These are phyloP conservation scores for cucumber (Cucumis sativus) DNA, from an alignment of 306 rosid species.

Conservation along the genomic window DNA sequence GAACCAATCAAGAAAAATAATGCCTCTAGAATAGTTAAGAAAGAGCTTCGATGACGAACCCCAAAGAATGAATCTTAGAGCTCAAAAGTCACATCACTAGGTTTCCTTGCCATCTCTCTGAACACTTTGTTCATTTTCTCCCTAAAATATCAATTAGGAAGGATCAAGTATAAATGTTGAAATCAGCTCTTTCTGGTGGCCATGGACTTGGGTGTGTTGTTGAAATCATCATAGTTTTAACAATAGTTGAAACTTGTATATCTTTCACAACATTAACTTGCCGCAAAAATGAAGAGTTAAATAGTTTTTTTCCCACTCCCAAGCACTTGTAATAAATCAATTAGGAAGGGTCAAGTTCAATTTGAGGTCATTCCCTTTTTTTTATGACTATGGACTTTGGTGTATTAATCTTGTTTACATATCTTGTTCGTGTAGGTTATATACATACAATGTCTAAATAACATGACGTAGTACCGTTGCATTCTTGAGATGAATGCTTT, in stretches of 20 bases:
- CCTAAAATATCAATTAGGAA: neutral
- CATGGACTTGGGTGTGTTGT: neutral
- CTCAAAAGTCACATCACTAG: too few relatives aligned
- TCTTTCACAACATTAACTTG: neutral
- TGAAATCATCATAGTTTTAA: neutral
- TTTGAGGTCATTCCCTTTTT: neutral
- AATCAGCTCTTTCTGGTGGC: neutral
- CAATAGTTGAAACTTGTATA: neutral
- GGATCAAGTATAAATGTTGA: neutral
- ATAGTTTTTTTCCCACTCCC: neutral
- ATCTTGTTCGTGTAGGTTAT: neutral
- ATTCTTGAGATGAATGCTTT: neutral
- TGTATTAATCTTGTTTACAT: neutral
- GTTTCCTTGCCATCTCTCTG: too few relatives aligned
- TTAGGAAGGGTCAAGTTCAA: neutral
- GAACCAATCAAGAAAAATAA: too few relatives aligned
- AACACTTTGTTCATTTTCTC: too few relatives aligned
- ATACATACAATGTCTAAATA: too few relatives aligned
- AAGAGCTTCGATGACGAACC: too few relatives aligned
- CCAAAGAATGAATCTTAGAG: too few relatives aligned
- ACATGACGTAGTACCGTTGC: too few relatives aligned
- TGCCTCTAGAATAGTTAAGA: too few relatives aligned
- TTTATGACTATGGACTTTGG: neutral
- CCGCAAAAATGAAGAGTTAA: neutral
- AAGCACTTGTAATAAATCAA: neutral